Percentiles rank a stretch among this genome's conserved stretches.
Conservation (phyloP, 179 eudicot genomes). For the Beta macrorhiza region DNA sequence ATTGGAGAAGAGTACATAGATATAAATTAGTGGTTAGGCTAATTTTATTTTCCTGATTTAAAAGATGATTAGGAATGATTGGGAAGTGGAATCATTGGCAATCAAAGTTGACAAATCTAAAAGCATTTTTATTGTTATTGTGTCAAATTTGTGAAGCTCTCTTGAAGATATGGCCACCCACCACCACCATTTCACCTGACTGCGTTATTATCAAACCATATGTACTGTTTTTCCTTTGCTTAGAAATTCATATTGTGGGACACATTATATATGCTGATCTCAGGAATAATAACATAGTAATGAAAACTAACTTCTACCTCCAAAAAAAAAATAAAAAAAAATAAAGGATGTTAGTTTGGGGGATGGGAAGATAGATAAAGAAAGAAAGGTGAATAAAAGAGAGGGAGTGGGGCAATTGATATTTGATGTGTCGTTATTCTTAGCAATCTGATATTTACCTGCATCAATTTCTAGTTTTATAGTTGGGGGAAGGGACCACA, state of each 20-base stretch:
- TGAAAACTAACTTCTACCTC: too few relatives aligned
- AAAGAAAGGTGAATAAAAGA: conserved; percentile 2
- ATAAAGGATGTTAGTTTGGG: background rate
- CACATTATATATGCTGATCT: background rate
- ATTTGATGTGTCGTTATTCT: conserved; percentile 26
- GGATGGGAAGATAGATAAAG: background rate
- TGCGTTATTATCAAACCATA: conserved; percentile 14
- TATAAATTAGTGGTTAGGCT: conserved; percentile 21
- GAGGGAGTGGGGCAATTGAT: conserved; percentile 16
- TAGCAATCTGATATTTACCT: conserved; percentile 26
- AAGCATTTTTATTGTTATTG: conserved; percentile 24
- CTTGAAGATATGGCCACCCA: conserved; percentile 30
- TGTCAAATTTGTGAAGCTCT: conserved; percentile 24
- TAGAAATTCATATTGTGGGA: conserved; percentile 17
- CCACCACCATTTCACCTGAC: conserved; percentile 26
- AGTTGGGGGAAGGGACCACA: conserved; percentile 19
- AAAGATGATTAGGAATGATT: conserved; percentile 34
- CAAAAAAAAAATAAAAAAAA: background rate
- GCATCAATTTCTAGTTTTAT: conserved; percentile 23
- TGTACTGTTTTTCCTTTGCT: background rate
- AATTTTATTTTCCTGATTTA: conserved; percentile 23
- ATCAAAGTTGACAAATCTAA: conserved; percentile 29
- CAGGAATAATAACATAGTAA: background rate
- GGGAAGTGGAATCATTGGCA: conserved; percentile 28
- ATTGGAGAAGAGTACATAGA: conserved; percentile 11